Evolutionary conservation across 352 stramenopile genomes (phyloP).

Genomic region (Phytophthora gonapodyides): DNA sequence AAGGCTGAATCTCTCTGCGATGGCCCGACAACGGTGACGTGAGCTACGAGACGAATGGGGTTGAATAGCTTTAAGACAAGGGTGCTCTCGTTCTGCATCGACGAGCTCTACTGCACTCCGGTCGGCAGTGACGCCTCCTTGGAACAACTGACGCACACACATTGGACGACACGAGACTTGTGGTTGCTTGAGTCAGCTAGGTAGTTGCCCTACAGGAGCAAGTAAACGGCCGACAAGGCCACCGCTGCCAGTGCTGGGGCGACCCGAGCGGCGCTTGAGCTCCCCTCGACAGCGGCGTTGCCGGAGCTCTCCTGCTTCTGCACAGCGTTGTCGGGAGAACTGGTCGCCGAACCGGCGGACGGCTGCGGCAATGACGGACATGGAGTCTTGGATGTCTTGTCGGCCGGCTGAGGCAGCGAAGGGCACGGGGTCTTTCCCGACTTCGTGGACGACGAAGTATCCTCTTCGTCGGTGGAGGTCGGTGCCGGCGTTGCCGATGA

Average conservation of each 20-base stretch:
- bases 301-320: slow-evolving; percentile 30
- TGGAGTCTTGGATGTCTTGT: slow-evolving; percentile 22
- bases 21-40: neutral
- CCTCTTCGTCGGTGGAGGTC: slow-evolving; percentile 29
- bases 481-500: slow-evolving; percentile 36
- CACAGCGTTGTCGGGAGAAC: slow-evolving; percentile 13
- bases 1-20: slow-evolving; percentile 15
- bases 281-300: slow-evolving; percentile 22
- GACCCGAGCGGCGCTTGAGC: slow-evolving; percentile 37
- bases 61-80: slow-evolving; percentile 29
- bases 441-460: slow-evolving; percentile 20
- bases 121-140: slow-evolving; percentile 28
- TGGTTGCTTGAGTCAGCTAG: slow-evolving; percentile 7
- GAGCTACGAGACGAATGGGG: slow-evolving; percentile 20
- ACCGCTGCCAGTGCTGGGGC: slow-evolving; percentile 36
- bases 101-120: slow-evolving; percentile 26
- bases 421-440: slow-evolving; percentile 34
- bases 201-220: slow-evolving; percentile 48
- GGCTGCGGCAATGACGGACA: slow-evolving; percentile 37
- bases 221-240: slow-evolving; percentile 41
- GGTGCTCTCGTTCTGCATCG: slow-evolving; percentile 16
- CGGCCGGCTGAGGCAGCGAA: slow-evolving; percentile 25
- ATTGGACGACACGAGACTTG: slow-evolving; percentile 31
- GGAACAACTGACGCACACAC: slow-evolving; percentile 35
- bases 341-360: slow-evolving; percentile 7